Percentiles rank a stretch among this genome's conserved stretches.
Conservation (phyloP, 768 basidiomycete genomes). For the Heimioporus sp. region DNA sequence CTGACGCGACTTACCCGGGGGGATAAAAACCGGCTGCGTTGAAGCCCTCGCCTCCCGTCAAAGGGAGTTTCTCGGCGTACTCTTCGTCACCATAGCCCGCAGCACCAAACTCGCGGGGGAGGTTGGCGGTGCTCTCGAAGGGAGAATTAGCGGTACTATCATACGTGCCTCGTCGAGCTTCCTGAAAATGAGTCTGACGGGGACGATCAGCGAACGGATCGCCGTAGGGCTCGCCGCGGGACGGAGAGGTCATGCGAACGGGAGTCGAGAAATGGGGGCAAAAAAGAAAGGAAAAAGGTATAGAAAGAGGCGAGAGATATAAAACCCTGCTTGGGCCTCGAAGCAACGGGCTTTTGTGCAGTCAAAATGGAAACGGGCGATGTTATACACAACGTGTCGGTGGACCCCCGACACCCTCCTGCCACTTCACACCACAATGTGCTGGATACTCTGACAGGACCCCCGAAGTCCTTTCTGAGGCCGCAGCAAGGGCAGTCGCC, state of each 20-base stretch:
- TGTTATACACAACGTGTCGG: slow-evolving; percentile 31
- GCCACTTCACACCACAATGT: slow-evolving; percentile 1
- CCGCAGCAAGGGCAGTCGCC: too few relatives aligned
- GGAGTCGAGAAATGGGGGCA: background rate
- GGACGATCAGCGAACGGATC: slow-evolving; percentile 78
- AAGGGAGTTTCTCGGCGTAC: slow-evolving; percentile 71
- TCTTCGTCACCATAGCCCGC: slow-evolving; percentile 61
- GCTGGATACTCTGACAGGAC: background rate
- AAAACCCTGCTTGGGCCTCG: slow-evolving; percentile 11
- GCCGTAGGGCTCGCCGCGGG: slow-evolving; percentile 37
- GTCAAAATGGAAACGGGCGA: slow-evolving; percentile 28
- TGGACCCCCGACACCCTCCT: slow-evolving; percentile 30
- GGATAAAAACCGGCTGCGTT: slow-evolving; percentile 67
- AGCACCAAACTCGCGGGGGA: slow-evolving; percentile 52
- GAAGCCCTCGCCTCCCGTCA: slow-evolving; percentile 57
- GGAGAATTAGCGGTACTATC: slow-evolving; percentile 40
- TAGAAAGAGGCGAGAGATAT: too few relatives aligned
- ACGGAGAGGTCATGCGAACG: slow-evolving; percentile 25
- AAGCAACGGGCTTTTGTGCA: slow-evolving; percentile 24
- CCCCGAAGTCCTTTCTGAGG: background rate
- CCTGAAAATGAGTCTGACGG: slow-evolving; percentile 55
- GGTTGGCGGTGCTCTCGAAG: slow-evolving; percentile 56
- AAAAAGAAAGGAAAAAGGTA: background rate
- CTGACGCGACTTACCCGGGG: slow-evolving; percentile 51
- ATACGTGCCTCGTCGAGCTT: slow-evolving; percentile 50